phyloP scores from a whole-genome alignment of 371 early-diverging fungal species.

The Umbelopsis sp. region DNA sequence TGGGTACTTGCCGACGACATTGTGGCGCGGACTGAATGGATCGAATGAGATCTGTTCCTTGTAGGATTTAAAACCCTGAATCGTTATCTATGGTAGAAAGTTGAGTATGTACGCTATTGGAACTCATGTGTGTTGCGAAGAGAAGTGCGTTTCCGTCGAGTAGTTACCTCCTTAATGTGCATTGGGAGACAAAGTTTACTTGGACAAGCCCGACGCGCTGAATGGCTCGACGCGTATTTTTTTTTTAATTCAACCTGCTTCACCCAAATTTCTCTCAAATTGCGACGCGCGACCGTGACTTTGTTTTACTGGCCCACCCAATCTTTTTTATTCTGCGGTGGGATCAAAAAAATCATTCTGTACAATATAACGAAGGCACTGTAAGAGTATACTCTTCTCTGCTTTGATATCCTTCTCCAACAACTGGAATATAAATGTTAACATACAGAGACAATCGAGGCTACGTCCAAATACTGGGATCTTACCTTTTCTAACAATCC shows the following conservation, averaged over 20 bases:
- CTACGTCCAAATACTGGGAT: no score
- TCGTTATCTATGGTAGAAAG: slow-evolving; percentile 68
- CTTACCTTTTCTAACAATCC: slow-evolving; percentile 17
- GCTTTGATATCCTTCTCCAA: slow-evolving; percentile 56
- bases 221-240: not conserved
- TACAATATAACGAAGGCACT: slow-evolving; percentile 47
- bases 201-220: slow-evolving; percentile 7
- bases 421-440: slow-evolving; percentile 28
- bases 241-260: no score
- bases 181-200: not conserved
- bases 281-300: slow-evolving; percentile 10
- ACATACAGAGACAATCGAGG: not conserved
- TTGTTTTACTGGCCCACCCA: not conserved
- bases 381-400: slow-evolving; percentile 57
- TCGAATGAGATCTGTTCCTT: slow-evolving; percentile 93
- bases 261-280: no score
- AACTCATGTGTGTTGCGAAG: not conserved
- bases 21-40: slow-evolving; percentile 91
- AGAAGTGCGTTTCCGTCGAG: not conserved
- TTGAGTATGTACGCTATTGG: not conserved
- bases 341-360: slow-evolving; percentile 41
- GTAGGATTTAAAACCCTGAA: slow-evolving; percentile 99
- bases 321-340: not conserved
- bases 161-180: slow-evolving; percentile 16
- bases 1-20: slow-evolving; percentile 86